Evolutionary conservation across 2,329 filamentous ascomycete genomes (phyloP).

Genomic region (Fusarium sp.): DNA sequence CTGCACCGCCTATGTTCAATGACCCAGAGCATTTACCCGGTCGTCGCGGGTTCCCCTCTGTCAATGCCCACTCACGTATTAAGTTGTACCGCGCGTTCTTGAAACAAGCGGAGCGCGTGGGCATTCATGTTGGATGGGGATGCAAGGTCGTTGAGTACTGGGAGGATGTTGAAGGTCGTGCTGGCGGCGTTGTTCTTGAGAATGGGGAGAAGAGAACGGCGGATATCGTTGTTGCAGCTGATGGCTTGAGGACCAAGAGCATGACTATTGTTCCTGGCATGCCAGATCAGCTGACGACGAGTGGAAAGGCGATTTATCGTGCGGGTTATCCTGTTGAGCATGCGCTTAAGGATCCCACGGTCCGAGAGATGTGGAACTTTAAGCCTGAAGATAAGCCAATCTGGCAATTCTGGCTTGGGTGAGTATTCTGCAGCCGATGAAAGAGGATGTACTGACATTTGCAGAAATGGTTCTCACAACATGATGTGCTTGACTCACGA

Average conservation of each 20-base stretch:
- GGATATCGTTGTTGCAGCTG: constrained; percentile 24
- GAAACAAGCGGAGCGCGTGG: constrained; percentile 14
- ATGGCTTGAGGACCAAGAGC: constrained; percentile 22
- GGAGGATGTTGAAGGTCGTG: constrained; percentile 17
- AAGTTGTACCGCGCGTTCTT: constrained; percentile 28
- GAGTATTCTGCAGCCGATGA: fast-evolving
- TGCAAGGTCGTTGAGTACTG: constrained; percentile 27
- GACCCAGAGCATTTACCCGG: constrained; percentile 16
- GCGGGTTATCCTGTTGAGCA: constrained; percentile 25
- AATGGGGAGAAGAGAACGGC: constrained; percentile 28
- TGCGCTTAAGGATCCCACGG: constrained; percentile 18
- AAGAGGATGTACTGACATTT: background rate
- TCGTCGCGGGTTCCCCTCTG: constrained; percentile 14
- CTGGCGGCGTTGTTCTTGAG: constrained; percentile 18
- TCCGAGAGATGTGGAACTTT: constrained; percentile 31
- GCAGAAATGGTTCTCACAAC: constrained; percentile 25
- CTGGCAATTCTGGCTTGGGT: constrained; percentile 35
- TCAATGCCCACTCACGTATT: constrained; percentile 22
- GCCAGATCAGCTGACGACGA: constrained; percentile 6
- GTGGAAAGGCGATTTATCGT: constrained; percentile 28
- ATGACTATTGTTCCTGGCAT: constrained; percentile 18
- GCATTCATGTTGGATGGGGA: constrained; percentile 22
- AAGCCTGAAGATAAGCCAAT: constrained; percentile 11
- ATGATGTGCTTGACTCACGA: constrained; percentile 22
- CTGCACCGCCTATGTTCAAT: constrained; percentile 31